Conservation (phyloP, 2,329 filamentous ascomycete genomes). For the Fusarium papillatum region DNA sequence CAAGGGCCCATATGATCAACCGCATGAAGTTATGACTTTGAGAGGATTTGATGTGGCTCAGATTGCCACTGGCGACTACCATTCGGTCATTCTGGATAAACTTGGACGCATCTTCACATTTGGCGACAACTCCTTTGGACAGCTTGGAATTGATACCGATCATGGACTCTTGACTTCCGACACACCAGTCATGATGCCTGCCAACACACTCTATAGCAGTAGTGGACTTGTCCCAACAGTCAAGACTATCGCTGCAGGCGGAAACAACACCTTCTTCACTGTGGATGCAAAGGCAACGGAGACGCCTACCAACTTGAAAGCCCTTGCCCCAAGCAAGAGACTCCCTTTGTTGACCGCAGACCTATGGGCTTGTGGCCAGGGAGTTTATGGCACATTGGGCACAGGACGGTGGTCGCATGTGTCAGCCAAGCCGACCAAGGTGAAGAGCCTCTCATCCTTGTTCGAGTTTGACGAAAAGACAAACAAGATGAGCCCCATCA, state of each 20-base stretch:
- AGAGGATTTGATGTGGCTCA: conserved; percentile 78
- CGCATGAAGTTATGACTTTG: conserved; percentile 82
- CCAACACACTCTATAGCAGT: conserved; percentile 79
- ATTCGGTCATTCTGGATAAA: conserved; percentile 84
- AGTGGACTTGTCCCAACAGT: conserved; percentile 74
- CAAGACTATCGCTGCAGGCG: conserved; percentile 87
- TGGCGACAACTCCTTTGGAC: conserved; percentile 93
- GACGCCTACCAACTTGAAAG: conserved; percentile 24
- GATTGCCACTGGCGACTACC: conserved; percentile 88
- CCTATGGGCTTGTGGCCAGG: conserved; percentile 89
- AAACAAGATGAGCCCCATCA: conserved; percentile 81
- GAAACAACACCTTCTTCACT: conserved; percentile 88
- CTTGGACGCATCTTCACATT: conserved; percentile 87
- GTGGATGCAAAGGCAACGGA: conserved; percentile 77
- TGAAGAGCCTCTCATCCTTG: conserved; percentile 86
- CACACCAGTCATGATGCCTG: conserved; percentile 77
- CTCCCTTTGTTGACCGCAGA: conserved; percentile 63
- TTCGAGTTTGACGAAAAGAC: conserved; percentile 87
- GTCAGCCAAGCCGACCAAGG: conserved; percentile 81
- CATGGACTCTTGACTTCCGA: conserved; percentile 74
- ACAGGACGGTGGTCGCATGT: conserved; percentile 93
- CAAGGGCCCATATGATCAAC: conserved; percentile 81
- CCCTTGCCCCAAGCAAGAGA: conserved; percentile 47
- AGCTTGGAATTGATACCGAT: conserved; percentile 85
- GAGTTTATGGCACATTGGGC: conserved; percentile 86